These are phyloP conservation scores for Kluyveromyces aestuarii DNA, from an alignment of 805 yeast genomes.

Conservation along the genomic window DNA sequence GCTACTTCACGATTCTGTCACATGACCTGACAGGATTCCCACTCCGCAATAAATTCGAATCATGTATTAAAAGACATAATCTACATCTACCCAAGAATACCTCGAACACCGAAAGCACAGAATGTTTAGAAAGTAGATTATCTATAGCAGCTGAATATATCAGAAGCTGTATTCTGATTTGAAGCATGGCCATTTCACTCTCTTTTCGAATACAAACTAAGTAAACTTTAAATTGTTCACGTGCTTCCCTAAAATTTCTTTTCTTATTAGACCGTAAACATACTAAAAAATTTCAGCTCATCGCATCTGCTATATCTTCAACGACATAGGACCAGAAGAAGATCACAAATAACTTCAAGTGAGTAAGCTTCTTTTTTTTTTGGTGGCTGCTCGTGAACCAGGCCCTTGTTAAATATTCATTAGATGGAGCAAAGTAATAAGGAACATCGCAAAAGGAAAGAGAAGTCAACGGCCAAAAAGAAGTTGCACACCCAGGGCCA, in stretches of 20 bases:
- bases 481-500: constrained; percentile 81
- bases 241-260: neutral
- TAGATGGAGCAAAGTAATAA: constrained; percentile 59
- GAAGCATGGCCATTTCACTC: too few species aligned
- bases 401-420: neutral
- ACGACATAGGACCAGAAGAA: too few species aligned
- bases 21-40: neutral
- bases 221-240: neutral
- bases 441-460: constrained; percentile 62
- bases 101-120: too few species aligned
- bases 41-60: too few species aligned
- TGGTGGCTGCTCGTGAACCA: neutral
- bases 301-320: neutral
- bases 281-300: neutral
- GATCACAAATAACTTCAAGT: too few species aligned
- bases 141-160: too few species aligned
- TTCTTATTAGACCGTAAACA: neutral
- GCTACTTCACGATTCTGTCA: neutral
- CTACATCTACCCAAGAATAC: too few species aligned
- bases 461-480: constrained; percentile 62
- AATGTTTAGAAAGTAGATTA: too few species aligned
- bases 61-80: too few species aligned
- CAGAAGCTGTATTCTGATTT: too few species aligned
- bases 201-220: too few species aligned
- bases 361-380: neutral